phyloP scores from a whole-genome alignment of 768 basidiomycete genomes.

The Phylloporus arenicola region DNA sequence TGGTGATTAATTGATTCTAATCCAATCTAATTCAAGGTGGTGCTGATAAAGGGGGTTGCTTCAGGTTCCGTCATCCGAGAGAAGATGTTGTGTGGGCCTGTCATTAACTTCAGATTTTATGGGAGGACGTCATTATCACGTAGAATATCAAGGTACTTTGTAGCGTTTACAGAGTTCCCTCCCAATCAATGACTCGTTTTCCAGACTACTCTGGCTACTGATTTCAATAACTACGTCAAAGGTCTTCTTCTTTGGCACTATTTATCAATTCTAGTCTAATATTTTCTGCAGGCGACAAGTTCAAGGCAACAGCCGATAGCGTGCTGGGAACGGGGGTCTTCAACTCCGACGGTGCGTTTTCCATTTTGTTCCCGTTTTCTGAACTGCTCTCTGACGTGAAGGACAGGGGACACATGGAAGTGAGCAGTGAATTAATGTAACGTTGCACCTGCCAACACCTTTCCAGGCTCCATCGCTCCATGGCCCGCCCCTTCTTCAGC shows the following conservation, averaged over 20 bases:
- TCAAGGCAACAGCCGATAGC: constrained; percentile 25
- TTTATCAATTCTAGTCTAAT: neutral
- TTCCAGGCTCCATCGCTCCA: constrained; percentile 53
- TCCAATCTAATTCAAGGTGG: neutral
- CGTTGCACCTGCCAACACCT: neutral
- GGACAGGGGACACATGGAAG: constrained; percentile 67
- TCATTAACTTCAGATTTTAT: constrained; percentile 43
- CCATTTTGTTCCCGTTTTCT: neutral
- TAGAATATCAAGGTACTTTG: constrained; percentile 38
- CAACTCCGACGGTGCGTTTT: constrained; percentile 43
- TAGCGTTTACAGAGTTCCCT: neutral
- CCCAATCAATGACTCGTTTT: neutral
- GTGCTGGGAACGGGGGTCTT: constrained; percentile 52
- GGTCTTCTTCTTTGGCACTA: constrained; percentile 20
- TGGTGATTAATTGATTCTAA: constrained; percentile 18
- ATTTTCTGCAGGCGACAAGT: constrained; percentile 27
- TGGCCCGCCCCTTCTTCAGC: constrained; percentile 69
- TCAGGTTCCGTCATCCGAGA: constrained; percentile 25
- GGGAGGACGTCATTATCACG: constrained; percentile 47
- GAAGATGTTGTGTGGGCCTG: constrained; percentile 22
- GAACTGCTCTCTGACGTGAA: constrained; percentile 1
- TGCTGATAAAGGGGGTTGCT: neutral
- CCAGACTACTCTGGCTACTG: constrained; percentile 38
- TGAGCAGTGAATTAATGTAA: constrained; percentile 22
- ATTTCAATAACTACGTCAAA: constrained; percentile 42